Conservation (phyloP, 208 protist species). For the Trichomonas vaginalis region DNA sequence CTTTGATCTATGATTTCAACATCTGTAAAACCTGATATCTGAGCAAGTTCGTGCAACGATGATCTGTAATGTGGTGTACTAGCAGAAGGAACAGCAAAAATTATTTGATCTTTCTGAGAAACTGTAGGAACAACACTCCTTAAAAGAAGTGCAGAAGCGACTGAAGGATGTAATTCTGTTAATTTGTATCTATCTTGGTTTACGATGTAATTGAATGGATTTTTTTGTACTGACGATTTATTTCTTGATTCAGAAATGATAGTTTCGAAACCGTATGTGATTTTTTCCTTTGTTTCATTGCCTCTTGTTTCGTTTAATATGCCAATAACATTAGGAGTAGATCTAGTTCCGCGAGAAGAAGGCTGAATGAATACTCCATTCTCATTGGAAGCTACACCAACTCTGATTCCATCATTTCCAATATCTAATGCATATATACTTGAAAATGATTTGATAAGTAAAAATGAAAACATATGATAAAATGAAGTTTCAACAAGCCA, state of each 20-base stretch:
- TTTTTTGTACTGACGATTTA: background rate
- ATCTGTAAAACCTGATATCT: background rate
- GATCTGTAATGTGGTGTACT: background rate
- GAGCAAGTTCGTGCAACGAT: background rate
- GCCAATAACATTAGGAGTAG: background rate
- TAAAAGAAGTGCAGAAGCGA: background rate
- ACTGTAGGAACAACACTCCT: background rate
- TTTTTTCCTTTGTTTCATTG: background rate
- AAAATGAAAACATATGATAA: background rate
- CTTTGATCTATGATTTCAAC: background rate
- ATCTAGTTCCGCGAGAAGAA: background rate
- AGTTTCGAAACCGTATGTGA: background rate
- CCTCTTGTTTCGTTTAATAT: background rate
- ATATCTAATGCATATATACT: background rate
- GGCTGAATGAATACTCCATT: background rate
- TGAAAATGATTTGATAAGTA: background rate
- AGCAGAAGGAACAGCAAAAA: background rate
- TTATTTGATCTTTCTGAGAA: background rate
- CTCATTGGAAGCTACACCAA: background rate
- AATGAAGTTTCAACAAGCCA: too few relatives aligned
- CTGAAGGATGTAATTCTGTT: background rate
- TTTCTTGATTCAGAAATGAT: background rate
- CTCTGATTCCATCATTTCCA: background rate
- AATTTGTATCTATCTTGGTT: background rate
- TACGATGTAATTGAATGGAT: conserved; percentile 1